Percentiles rank a stretch among this genome's conserved stretches.
Conservation (phyloP, 1,139 yeast genomes). For the Protomyces arabidopsidicola region DNA sequence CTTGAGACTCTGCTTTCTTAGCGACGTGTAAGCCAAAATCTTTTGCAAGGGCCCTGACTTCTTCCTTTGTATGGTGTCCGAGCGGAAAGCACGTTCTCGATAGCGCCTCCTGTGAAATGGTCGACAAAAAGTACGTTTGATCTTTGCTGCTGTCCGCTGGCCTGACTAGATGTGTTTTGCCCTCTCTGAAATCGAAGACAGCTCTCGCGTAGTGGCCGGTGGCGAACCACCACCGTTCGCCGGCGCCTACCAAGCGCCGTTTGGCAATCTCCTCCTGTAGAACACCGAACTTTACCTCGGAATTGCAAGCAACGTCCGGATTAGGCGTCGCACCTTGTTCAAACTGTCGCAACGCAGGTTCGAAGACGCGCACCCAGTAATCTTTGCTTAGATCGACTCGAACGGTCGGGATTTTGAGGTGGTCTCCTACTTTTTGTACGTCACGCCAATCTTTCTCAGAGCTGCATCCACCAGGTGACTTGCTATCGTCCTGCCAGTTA, state of each 20-base stretch:
- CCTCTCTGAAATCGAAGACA: conserved; percentile 9
- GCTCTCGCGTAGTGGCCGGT: conserved; percentile 79
- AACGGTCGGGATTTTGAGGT: conserved; percentile 62
- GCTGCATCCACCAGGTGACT: conserved; percentile 31
- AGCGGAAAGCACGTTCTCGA: conserved; percentile 65
- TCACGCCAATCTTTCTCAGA: conserved; percentile 87
- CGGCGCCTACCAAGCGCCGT: conserved; percentile 32
- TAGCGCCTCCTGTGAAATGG: conserved; percentile 51
- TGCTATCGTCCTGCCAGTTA: conserved; percentile 28
- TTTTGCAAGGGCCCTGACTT: conserved; percentile 65
- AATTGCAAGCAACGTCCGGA: conserved; percentile 88
- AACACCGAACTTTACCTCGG: conserved; percentile 76
- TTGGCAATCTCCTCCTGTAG: conserved; percentile 19
- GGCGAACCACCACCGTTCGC: conserved; percentile 57
- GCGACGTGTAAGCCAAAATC: conserved; percentile 56
- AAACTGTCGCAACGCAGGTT: conserved; percentile 79
- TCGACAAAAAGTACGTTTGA: conserved; percentile 84
- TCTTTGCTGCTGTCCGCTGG: conserved; percentile 65
- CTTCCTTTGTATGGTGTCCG: conserved; percentile 69
- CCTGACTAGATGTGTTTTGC: conserved; percentile 49
- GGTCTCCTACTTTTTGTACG: conserved; percentile 60
- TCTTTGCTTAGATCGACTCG: conserved; percentile 81
- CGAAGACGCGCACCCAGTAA: conserved; percentile 87
- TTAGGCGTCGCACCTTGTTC: conserved; percentile 78
- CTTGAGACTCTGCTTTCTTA: conserved; percentile 85